phyloP scores from a whole-genome alignment of 2,329 filamentous ascomycete species.

The Periconia digitata region DNA sequence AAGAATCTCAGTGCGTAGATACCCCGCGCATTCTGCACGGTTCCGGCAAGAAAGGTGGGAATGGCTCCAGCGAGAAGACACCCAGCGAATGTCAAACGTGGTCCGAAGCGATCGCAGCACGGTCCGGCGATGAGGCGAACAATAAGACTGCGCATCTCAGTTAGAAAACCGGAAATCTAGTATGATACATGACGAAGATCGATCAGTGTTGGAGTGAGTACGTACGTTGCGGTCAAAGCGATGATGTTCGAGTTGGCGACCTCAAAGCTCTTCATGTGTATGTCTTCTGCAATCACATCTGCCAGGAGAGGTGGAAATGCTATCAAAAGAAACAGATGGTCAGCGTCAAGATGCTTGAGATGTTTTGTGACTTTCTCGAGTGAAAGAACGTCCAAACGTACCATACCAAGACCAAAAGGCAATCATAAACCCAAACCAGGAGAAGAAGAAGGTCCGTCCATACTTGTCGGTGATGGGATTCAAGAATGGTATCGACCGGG shows the following conservation, averaged over 20 bases:
- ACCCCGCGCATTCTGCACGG: conserved; percentile 65
- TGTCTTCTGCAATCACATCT: conserved; percentile 71
- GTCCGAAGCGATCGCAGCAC: conserved; percentile 77
- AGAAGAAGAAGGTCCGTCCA: conserved; percentile 85
- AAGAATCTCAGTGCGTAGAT: conserved; percentile 76
- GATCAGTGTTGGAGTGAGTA: not conserved
- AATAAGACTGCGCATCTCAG: conserved; percentile 51
- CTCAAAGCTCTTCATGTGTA: conserved; percentile 68
- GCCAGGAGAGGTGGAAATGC: conserved; percentile 35
- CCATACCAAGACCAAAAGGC: conserved; percentile 76
- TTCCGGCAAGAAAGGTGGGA: conserved; percentile 79
- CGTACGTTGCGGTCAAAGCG: conserved; percentile 56
- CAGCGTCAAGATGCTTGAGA: conserved; percentile 62
- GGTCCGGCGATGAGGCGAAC: conserved; percentile 77
- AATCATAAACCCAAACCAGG: conserved; percentile 81
- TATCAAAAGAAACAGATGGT: conserved; percentile 71
- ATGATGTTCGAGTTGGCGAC: conserved; percentile 88
- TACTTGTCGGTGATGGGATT: conserved; percentile 74
- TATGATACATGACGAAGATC: not conserved
- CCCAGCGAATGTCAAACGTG: conserved; percentile 75
- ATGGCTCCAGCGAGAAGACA: conserved; percentile 73
- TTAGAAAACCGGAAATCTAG: conserved; percentile 1
- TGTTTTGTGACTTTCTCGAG: too few species aligned
- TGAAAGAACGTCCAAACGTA: conserved; percentile 14
- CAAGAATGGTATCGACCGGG: conserved; percentile 72